These are phyloP conservation scores for Cercospora zeina DNA, from an alignment of 2,329 filamentous ascomycete species.

Conservation along the genomic window DNA sequence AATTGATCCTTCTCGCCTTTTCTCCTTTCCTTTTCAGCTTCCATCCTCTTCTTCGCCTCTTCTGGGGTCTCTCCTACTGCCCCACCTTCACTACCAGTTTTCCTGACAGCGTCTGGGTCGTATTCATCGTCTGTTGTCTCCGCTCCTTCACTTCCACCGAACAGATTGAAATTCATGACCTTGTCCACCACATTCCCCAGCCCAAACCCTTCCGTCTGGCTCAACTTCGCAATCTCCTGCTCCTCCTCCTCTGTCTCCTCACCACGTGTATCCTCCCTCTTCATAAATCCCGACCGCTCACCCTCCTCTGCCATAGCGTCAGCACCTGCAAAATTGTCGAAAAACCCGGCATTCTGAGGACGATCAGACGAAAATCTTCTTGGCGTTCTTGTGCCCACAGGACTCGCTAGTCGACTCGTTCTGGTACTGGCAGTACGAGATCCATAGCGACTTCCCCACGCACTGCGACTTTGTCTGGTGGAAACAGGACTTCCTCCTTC, in stretches of 20 bases:
- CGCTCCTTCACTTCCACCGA: slow-evolving; percentile 53
- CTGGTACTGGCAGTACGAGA: slow-evolving; percentile 45
- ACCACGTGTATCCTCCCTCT: slow-evolving; percentile 35
- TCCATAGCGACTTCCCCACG: slow-evolving; percentile 39
- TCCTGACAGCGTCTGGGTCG: slow-evolving; percentile 11
- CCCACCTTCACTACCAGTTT: slow-evolving; percentile 28
- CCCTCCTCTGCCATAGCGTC: slow-evolving; percentile 19
- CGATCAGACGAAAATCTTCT: slow-evolving; percentile 19
- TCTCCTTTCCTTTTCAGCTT: slow-evolving; percentile 38
- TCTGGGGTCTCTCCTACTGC: slow-evolving; percentile 36
- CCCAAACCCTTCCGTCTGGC: slow-evolving; percentile 54
- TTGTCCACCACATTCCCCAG: slow-evolving; percentile 59
- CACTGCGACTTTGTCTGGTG: slow-evolving; percentile 29
- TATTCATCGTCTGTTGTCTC: slow-evolving; percentile 41
- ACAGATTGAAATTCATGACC: slow-evolving; percentile 59
- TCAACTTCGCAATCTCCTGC: slow-evolving; percentile 56
- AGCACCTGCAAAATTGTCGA: slow-evolving; percentile 25
- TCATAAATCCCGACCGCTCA: slow-evolving; percentile 52
- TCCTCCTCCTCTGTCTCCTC: slow-evolving; percentile 45
- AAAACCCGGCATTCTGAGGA: slow-evolving; percentile 32
- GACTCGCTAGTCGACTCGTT: slow-evolving; percentile 44
- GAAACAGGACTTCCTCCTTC: slow-evolving; percentile 26
- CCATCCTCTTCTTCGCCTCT: slow-evolving; percentile 36
- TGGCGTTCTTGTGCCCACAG: slow-evolving; percentile 43
- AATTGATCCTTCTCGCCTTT: slow-evolving; percentile 41